Percentiles rank a stretch among this genome's conserved stretches.
Conservation (phyloP, 2,329 filamentous ascomycete species). For the Dactylellina drechsleri region DNA sequence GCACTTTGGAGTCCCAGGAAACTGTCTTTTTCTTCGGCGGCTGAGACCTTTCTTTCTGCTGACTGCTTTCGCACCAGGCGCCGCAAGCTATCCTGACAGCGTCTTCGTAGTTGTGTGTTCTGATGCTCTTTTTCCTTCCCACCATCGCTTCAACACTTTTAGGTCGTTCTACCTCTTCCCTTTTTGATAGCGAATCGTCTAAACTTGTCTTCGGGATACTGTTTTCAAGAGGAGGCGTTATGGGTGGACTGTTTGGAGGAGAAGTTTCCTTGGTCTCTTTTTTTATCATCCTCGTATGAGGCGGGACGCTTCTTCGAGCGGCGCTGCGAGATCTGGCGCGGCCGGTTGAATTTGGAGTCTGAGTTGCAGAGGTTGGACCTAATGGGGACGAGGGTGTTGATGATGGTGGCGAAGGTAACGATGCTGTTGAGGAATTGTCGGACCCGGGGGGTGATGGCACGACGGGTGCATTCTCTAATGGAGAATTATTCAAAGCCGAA, state of each 20-base stretch:
- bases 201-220: background rate
- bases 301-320: constrained; percentile 40
- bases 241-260: constrained; percentile 29
- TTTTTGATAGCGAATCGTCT: background rate
- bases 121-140: constrained; percentile 32
- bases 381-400: constrained; percentile 24
- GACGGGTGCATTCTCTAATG: constrained; percentile 36
- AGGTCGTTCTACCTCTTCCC: constrained; percentile 14
- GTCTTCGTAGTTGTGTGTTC: constrained; percentile 46
- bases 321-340: constrained; percentile 47
- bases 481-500: constrained; percentile 21
- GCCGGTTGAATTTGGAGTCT: constrained; percentile 3
- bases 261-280: constrained; percentile 21
- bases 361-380: constrained; percentile 28
- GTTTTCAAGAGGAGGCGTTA: constrained; percentile 25
- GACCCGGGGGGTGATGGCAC: constrained; percentile 32
- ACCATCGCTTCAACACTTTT: constrained; percentile 9
- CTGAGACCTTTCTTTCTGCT: constrained; percentile 6
- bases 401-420: constrained; percentile 28
- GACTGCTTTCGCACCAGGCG: constrained; percentile 41
- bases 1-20: constrained; percentile 33
- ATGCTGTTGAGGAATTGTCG: constrained; percentile 34
- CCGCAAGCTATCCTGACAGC: constrained; percentile 53
- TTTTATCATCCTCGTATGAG: constrained; percentile 51
- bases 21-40: constrained; percentile 47